phyloP scores from a whole-genome alignment of 2,329 filamentous ascomycete species.

The Fusarium concolor region DNA sequence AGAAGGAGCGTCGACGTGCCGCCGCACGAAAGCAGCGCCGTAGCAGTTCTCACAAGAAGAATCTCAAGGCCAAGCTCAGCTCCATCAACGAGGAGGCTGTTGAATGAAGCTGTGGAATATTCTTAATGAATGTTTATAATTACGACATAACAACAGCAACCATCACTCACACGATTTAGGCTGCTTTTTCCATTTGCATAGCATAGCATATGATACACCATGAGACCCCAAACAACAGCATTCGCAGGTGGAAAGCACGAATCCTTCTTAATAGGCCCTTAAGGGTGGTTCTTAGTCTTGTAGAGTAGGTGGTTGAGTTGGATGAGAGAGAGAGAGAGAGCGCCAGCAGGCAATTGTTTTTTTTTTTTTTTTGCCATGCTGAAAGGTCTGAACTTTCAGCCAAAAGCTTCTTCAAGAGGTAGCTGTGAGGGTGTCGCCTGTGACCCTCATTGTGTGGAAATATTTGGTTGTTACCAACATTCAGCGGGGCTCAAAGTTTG shows the following conservation, averaged over 20 bases:
- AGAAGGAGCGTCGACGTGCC: conserved; percentile 66
- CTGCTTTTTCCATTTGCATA: conserved; percentile 43
- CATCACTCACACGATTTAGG: conserved; percentile 40
- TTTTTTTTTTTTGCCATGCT: too few species aligned
- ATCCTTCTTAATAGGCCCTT: too few species aligned
- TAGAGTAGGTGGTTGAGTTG: too few species aligned
- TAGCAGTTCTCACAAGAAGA: conserved; percentile 59
- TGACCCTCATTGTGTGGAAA: too few species aligned
- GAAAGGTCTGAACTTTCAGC: too few species aligned
- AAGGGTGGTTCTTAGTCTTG: too few species aligned
- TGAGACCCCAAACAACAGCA: conserved; percentile 42
- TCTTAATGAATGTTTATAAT: conserved; percentile 40
- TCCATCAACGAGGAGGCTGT: conserved; percentile 58
- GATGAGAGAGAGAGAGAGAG: too few species aligned
- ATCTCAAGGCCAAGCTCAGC: conserved; percentile 60
- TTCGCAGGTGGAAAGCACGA: conserved; percentile 43
- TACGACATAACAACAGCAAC: neutral
- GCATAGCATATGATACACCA: conserved; percentile 35
- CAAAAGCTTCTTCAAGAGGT: too few species aligned
- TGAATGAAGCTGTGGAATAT: conserved; percentile 53
- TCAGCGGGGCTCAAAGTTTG: too few species aligned
- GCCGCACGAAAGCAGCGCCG: conserved; percentile 53
- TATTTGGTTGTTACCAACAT: too few species aligned
- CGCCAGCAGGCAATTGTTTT: too few species aligned
- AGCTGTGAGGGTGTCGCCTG: too few species aligned